Evolutionary conservation across 805 yeast species (phyloP).

Genomic region (Martiniozyma abietophila): DNA sequence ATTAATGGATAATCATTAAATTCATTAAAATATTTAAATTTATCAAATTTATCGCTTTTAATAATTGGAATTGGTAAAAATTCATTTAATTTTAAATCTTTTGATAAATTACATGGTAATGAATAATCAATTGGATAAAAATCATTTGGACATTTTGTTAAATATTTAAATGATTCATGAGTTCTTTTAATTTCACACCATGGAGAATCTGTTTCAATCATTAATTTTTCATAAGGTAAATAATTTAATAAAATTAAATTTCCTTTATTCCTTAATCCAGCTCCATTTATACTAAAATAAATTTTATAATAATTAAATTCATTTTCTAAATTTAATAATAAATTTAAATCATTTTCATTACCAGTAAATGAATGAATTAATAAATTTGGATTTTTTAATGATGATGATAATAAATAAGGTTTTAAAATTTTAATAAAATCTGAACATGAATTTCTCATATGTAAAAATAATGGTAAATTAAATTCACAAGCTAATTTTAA

Average conservation of each 20-base stretch:
- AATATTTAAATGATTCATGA: constrained; percentile 59
- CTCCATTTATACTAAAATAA: constrained; percentile 83
- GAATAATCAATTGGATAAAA: constrained; percentile 37
- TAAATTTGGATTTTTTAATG: constrained; percentile 39
- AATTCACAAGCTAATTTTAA: constrained; percentile 53
- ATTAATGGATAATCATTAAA: constrained; percentile 40
- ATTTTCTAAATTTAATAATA: constrained; percentile 32
- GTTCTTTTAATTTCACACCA: constrained; percentile 93
- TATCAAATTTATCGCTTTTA: constrained; percentile 44
- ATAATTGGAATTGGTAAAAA: constrained; percentile 52
- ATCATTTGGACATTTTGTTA: constrained; percentile 47
- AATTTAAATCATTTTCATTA: constrained; percentile 48
- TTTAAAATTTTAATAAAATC: constrained; percentile 61
- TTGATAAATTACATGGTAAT: constrained; percentile 3
- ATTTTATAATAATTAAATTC: constrained; percentile 34
- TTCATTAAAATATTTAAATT: constrained; percentile 21
- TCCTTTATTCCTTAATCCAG: constrained; percentile 74
- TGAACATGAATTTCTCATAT: constrained; percentile 76
- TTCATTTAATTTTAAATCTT: constrained; percentile 32
- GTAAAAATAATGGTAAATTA: constrained; percentile 74
- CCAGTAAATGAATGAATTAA: constrained; percentile 97
- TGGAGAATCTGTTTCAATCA: constrained; percentile 95
- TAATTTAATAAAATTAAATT: constrained; percentile 54
- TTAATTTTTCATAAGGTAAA: constrained; percentile 61
- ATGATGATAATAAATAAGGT: constrained; percentile 46